Evolutionary conservation across 208 protist genomes (phyloP).

Genomic region (Trypanosoma scelopori): DNA sequence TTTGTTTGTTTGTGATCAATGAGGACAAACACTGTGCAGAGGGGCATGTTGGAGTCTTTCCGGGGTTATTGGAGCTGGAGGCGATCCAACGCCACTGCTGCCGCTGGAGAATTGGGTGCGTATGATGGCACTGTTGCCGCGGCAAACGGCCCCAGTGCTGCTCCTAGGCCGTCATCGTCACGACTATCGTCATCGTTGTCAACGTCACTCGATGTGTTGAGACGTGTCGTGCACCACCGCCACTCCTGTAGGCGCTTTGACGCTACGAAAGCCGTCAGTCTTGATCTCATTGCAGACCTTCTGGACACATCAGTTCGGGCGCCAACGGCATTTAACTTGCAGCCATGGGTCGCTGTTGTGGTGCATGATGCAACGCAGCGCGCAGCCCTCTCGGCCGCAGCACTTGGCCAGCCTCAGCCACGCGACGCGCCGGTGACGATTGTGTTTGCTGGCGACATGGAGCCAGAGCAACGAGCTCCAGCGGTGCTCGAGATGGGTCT

Average conservation of each 20-base stretch:
- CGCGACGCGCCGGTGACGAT: conserved; percentile 65
- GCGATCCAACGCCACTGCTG: background rate
- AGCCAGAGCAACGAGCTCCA: conserved; percentile 62
- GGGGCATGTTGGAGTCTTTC: background rate
- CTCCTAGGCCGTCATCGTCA: background rate
- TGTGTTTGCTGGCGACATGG: conserved; percentile 74
- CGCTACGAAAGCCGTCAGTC: conserved; percentile 33
- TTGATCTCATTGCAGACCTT: conserved; percentile 39
- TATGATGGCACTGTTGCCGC: background rate
- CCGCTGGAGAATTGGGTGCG: background rate
- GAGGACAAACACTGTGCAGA: background rate
- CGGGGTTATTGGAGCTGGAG: conserved; percentile 11
- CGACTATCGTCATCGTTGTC: background rate
- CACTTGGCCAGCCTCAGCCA: conserved; percentile 71
- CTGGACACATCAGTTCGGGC: conserved; percentile 55
- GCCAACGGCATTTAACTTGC: conserved; percentile 83
- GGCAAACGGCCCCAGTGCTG: background rate
- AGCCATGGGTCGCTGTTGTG: conserved; percentile 85
- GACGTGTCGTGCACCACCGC: conserved; percentile 33
- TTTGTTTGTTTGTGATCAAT: background rate
- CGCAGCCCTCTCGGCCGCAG: conserved; percentile 44
- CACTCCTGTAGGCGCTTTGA: conserved; percentile 69
- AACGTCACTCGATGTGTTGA: conserved; percentile 20
- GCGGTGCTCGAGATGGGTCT: conserved; percentile 64
- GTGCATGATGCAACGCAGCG: conserved; percentile 48